Conservation (phyloP, 1,284 basidiomycete species). For the Cutaneotrichosporon sp. region DNA sequence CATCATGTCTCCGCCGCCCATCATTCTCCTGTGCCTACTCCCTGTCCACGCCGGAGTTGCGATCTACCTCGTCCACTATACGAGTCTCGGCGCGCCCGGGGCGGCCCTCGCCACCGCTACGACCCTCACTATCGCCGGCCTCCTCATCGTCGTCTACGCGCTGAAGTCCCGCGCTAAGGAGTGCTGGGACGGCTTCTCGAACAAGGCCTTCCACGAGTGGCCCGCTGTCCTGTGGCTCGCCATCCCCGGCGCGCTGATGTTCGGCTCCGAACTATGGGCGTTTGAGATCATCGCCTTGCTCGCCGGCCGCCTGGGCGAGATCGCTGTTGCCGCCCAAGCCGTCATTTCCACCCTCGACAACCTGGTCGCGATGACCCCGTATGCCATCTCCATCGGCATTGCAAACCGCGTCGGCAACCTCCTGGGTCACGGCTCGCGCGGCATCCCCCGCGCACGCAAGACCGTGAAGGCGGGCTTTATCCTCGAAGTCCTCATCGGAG, state of each 20-base stretch:
- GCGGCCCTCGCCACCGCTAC: constrained; percentile 20
- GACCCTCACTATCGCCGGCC: constrained; percentile 20
- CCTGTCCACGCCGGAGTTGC: constrained; percentile 25
- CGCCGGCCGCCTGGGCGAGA: constrained; percentile 28
- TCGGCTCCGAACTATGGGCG: constrained; percentile 28
- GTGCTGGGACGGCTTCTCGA: constrained; percentile 29
- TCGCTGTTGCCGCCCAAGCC: constrained; percentile 30
- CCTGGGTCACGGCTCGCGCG: constrained; percentile 25
- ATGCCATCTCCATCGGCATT: constrained; percentile 23
- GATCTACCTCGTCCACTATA: constrained; percentile 26
- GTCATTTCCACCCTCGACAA: constrained; percentile 23
- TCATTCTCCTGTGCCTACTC: constrained; percentile 25
- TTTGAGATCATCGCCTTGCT: constrained; percentile 33
- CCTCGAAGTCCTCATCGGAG: constrained; percentile 20
- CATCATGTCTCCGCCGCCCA: constrained; percentile 25
- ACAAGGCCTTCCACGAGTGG: constrained; percentile 22
- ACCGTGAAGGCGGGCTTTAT: constrained; percentile 24
- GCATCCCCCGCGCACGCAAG: constrained; percentile 21
- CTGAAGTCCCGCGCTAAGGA: constrained; percentile 20
- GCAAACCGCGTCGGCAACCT: constrained; percentile 31
- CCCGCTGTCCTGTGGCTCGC: constrained; percentile 19
- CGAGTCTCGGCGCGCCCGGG: constrained; percentile 22
- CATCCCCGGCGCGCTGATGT: constrained; percentile 29
- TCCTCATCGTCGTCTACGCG: constrained; percentile 20
- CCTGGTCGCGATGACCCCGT: constrained; percentile 21